Percentiles rank a stretch among this genome's conserved stretches.
These are phyloP conservation scores for Termitomyces sp. DNA, from an alignment of 768 basidiomycete genomes.

Conservation along the genomic window DNA sequence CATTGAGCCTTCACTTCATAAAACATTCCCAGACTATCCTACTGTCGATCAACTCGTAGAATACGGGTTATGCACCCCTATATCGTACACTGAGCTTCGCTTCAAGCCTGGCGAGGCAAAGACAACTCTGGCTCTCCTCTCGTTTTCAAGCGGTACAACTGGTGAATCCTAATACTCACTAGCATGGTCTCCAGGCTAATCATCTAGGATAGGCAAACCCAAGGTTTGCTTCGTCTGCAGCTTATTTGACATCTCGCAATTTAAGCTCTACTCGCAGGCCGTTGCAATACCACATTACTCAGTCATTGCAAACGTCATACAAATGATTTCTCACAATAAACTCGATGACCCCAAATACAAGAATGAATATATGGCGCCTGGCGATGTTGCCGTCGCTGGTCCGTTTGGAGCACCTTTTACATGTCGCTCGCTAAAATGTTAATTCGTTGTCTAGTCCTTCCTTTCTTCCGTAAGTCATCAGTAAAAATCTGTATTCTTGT, in stretches of 20 bases:
- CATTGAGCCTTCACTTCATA: conserved; percentile 20
- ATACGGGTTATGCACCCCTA: conserved; percentile 27
- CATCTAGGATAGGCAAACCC: conserved; percentile 22
- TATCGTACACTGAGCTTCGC: conserved; percentile 37
- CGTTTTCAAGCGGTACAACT: conserved; percentile 74
- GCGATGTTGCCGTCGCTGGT: conserved; percentile 57
- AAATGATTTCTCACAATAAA: conserved; percentile 47
- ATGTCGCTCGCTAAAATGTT: not conserved
- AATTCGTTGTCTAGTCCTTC: conserved; percentile 34
- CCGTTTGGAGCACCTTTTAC: conserved; percentile 13
- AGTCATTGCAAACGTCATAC: conserved; percentile 59
- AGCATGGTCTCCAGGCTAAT: not conserved
- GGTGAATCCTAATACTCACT: conserved; percentile 29
- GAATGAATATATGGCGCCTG: conserved; percentile 38
- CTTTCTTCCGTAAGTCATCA: conserved; percentile 47
- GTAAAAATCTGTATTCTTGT: not conserved
- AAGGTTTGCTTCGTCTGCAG: conserved; percentile 20
- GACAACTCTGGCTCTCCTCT: conserved; percentile 58
- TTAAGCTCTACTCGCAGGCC: conserved; percentile 32
- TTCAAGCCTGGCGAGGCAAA: conserved; percentile 54
- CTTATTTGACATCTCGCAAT: not conserved
- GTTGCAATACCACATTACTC: conserved; percentile 62
- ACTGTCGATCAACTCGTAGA: conserved; percentile 44
- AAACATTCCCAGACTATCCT: conserved; percentile 6
- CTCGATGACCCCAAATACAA: conserved; percentile 34